Conservation (phyloP, 768 basidiomycete genomes). For the Rhizopogon rudus region DNA sequence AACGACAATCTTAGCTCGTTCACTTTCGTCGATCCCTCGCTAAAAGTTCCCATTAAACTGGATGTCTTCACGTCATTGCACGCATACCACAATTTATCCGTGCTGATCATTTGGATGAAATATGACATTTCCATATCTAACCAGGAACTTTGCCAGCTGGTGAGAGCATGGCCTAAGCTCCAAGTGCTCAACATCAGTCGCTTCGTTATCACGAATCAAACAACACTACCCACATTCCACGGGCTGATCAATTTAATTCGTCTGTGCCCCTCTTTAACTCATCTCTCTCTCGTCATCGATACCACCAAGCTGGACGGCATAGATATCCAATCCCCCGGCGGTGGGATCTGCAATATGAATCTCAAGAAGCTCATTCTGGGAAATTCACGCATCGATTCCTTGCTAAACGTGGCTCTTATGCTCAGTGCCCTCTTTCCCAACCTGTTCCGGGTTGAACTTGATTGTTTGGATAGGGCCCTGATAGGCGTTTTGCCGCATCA, state of each 20-base stretch:
- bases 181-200: slow-evolving; percentile 16
- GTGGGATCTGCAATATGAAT: neutral
- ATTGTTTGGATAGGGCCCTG: slow-evolving; percentile 12
- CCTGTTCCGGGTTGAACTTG: slow-evolving; percentile 14
- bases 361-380: slow-evolving; percentile 11
- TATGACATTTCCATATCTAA: too few relatives aligned
- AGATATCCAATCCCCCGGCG: neutral
- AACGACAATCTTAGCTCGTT: neutral
- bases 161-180: slow-evolving; percentile 16
- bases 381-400: slow-evolving; percentile 14
- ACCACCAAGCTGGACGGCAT: neutral
- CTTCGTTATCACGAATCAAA: slow-evolving; percentile 7
- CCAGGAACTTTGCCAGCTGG: slow-evolving; percentile 7
- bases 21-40: neutral
- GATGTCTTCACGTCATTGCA: neutral
- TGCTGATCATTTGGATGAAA: too few relatives aligned
- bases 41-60: neutral
- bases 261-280: slow-evolving; percentile 9
- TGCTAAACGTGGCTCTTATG: slow-evolving; percentile 4
- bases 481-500: slow-evolving; percentile 4
- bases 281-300: slow-evolving; percentile 22
- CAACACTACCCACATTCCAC: slow-evolving; percentile 15
- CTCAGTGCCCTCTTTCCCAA: neutral
- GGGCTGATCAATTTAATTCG: slow-evolving; percentile 10
- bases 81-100: too few relatives aligned